Evolutionary conservation across 352 stramenopile genomes (phyloP), one percentile per base, ranked within the genome.

Genomic region (Globisporangium sylvaticum): DNA sequence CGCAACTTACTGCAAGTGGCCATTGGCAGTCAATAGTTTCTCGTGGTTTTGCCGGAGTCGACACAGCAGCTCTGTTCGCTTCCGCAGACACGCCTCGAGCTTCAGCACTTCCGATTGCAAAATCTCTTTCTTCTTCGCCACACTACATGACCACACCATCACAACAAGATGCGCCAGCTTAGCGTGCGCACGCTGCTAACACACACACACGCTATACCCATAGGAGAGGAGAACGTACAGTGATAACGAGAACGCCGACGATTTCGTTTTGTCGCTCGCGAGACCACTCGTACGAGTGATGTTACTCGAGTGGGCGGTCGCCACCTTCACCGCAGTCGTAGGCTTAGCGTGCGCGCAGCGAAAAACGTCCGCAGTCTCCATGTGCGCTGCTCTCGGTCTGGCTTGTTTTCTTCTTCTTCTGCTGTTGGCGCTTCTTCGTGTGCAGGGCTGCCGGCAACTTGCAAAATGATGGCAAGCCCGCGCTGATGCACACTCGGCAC

Each of bases 121-220:
- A 20, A 65, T 65, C 60, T 65, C 60, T 42, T 65, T 65, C 32
- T 65, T 65, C 60, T 65, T 65, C 8, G 46, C 60, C 46, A 65
- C 58, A 8, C 58, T 64, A 25, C 52, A 18, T 32, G 7, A 9
- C 12, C 10, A 39, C 27, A 32, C 1, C 15, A 58, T 2, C 4
- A 37, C 52, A 58, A 39, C 1, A 9, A 34, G 12, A 42, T 9
- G 5, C 8, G 24, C 4, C 2, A 25, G 20, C 3, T 18, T n/a
- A 58, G 27, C 31, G 10, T n/a, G 8, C 18, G 15, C 4, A 55
- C 24, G 22, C 2, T 5, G 15, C 0, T 24, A 9, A 39, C 3
- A 48, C 15, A 58, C 10, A 58, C 7, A 25, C 10, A n/a, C n/a
- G n/a, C n/a, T n/a, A n/a, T n/a, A n/a, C n/a, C n/a, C n/a, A n/a